These are phyloP conservation scores for Wakefieldia striispora DNA, from an alignment of 768 basidiomycete species.

Conservation along the genomic window DNA sequence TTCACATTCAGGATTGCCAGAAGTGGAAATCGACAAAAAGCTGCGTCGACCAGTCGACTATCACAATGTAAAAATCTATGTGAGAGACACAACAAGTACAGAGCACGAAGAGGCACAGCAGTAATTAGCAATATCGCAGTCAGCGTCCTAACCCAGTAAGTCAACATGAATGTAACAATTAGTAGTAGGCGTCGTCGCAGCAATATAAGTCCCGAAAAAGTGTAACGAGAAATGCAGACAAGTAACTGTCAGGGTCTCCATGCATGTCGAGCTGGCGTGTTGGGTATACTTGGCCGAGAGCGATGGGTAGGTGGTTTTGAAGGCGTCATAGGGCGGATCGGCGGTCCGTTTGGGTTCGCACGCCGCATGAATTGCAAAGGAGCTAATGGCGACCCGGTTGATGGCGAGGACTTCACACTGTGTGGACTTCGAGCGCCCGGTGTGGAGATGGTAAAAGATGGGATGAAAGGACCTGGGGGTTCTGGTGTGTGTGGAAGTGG, in stretches of 20 bases:
- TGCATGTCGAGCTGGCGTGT: slow-evolving; percentile 50
- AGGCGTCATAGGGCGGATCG: slow-evolving; percentile 62
- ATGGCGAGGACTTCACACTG: slow-evolving; percentile 50
- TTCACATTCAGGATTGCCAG: slow-evolving; percentile 5
- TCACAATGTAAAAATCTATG: slow-evolving; percentile 10
- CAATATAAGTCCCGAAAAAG: slow-evolving; percentile 18
- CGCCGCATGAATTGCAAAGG: slow-evolving; percentile 84
- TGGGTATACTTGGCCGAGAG: slow-evolving; percentile 38
- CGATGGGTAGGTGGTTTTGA: slow-evolving; percentile 54
- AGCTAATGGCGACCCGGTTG: slow-evolving; percentile 70
- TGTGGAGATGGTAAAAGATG: slow-evolving; percentile 61
- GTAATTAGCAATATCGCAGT: slow-evolving; percentile 19
- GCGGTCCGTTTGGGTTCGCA: slow-evolving; percentile 57
- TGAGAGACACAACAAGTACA: slow-evolving; percentile 27
- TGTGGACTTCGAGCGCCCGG: slow-evolving; percentile 46
- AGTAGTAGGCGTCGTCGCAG: slow-evolving; percentile 17
- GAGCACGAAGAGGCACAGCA: slow-evolving; percentile 19
- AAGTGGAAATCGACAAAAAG: slow-evolving; percentile 9
- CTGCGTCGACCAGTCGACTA: neutral
- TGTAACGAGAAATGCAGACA: slow-evolving; percentile 13
- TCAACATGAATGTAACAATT: slow-evolving; percentile 32
- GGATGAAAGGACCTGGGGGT: slow-evolving; percentile 53
- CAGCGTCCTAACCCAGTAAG: slow-evolving; percentile 26
- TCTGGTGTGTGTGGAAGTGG: slow-evolving; percentile 67
- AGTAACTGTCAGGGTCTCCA: slow-evolving; percentile 59